Conservation (phyloP, 2,329 filamentous ascomycete genomes). For the Botrytis sinoallii region DNA sequence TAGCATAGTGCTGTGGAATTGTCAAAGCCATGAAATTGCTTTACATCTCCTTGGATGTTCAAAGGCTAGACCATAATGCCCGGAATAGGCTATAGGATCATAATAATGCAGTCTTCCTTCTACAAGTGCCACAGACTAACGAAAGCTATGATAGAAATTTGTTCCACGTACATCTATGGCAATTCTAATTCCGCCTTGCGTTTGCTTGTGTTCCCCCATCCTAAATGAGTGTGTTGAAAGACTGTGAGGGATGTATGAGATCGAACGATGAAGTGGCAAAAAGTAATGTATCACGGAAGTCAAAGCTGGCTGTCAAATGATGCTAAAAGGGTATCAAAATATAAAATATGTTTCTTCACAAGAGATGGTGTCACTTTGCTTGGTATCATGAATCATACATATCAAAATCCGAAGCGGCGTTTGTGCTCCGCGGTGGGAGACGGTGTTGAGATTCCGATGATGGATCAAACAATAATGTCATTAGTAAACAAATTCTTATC, state of each 20-base stretch:
- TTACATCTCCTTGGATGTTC: slow-evolving; percentile 20
- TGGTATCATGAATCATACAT: slow-evolving; percentile 7
- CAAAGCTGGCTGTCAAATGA: neutral
- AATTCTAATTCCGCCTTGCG: slow-evolving; percentile 62
- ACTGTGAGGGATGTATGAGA: neutral
- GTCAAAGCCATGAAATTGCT: neutral
- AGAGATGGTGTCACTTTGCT: neutral
- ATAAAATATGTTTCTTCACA: neutral
- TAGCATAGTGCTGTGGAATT: neutral
- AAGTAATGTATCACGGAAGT: neutral
- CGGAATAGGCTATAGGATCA: neutral
- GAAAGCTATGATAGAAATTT: neutral
- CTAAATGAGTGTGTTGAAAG: slow-evolving; percentile 24
- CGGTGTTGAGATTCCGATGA: slow-evolving; percentile 18
- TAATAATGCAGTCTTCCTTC: neutral
- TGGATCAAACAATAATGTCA: neutral
- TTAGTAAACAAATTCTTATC: slow-evolving; percentile 15
- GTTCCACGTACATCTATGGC: slow-evolving; percentile 51
- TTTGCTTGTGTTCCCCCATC: slow-evolving; percentile 21
- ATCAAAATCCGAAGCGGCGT: slow-evolving; percentile 8
- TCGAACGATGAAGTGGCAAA: slow-evolving; percentile 3
- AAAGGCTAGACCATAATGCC: slow-evolving; percentile 3
- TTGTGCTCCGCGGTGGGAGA: slow-evolving; percentile 16
- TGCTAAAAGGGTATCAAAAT: neutral
- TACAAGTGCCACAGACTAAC: slow-evolving; percentile 30